These are phyloP conservation scores for Podaxis mareebaensis DNA, from an alignment of 768 basidiomycete species.

Conservation along the genomic window DNA sequence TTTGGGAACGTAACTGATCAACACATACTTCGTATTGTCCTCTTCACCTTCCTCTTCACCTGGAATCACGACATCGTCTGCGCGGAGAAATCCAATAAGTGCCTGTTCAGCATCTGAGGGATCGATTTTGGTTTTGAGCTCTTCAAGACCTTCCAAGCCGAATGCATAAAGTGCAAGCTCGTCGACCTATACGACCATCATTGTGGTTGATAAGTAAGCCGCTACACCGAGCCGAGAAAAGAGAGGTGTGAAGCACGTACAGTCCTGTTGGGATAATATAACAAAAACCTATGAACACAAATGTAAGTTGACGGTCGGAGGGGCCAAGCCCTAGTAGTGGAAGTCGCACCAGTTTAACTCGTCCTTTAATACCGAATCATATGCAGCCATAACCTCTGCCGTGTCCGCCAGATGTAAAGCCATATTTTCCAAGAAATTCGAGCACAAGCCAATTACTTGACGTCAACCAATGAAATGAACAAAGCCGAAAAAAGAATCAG, in stretches of 20 bases:
- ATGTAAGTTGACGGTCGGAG: neutral
- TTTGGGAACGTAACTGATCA: neutral
- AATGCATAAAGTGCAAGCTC: slow-evolving; percentile 40
- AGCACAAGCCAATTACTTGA: neutral
- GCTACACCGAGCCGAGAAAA: neutral
- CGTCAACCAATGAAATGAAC: neutral
- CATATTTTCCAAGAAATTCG: slow-evolving; percentile 2
- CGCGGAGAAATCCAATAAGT: slow-evolving; percentile 47
- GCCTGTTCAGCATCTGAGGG: slow-evolving; percentile 34
- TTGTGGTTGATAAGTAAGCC: neutral
- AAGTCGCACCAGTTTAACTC: slow-evolving; percentile 15
- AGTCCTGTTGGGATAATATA: slow-evolving; percentile 28
- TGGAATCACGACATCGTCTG: slow-evolving; percentile 3
- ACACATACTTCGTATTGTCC: neutral
- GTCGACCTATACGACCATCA: slow-evolving; percentile 30
- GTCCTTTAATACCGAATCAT: slow-evolving; percentile 13
- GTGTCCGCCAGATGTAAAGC: slow-evolving; percentile 7
- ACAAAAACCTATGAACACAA: slow-evolving; percentile 22
- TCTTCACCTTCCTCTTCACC: neutral
- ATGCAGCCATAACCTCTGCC: slow-evolving; percentile 10
- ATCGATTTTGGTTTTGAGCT: slow-evolving; percentile 43
- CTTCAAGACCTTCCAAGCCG: slow-evolving; percentile 43
- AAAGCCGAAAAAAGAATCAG: neutral
- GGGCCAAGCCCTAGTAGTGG: neutral
- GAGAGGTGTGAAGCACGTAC: slow-evolving; percentile 18